phyloP scores from a whole-genome alignment of 305 asterid genomes.

The Fraxinus sp. region DNA sequence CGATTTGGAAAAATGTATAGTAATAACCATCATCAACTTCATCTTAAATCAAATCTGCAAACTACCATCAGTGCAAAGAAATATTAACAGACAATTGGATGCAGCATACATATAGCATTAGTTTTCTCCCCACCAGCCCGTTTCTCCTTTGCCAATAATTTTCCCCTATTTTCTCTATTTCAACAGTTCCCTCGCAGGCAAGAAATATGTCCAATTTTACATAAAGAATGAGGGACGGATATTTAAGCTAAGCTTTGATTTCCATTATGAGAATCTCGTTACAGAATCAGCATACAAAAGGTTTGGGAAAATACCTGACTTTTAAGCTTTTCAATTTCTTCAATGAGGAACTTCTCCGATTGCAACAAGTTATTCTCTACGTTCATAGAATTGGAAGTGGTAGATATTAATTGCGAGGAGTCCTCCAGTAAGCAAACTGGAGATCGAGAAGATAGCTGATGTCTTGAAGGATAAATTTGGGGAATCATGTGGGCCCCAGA shows the following conservation, averaged over 20 bases:
- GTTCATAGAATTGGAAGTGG: conserved; percentile 7
- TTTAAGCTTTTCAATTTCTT: conserved; percentile 40
- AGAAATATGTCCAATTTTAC: background rate
- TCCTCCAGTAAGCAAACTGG: conserved; percentile 22
- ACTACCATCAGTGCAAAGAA: no score
- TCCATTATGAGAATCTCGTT: background rate
- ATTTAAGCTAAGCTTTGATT: background rate
- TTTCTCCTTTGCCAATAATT: no score
- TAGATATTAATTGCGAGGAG: conserved; percentile 14
- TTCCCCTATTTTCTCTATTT: background rate
- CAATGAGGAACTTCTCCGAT: conserved; percentile 28
- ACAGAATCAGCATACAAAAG: background rate
- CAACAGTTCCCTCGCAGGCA: background rate
- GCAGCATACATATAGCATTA: no score
- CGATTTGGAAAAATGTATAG: no score
- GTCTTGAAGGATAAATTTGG: conserved; percentile 17
- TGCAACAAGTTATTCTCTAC: conserved; percentile 21
- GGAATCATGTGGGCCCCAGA: conserved; percentile 4
- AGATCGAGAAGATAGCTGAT: conserved; percentile 21
- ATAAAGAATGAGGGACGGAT: background rate
- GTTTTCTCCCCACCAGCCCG: background rate
- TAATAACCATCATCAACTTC: no score
- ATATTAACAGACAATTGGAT: no score
- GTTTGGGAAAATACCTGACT: conserved; percentile 31
- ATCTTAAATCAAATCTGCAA: no score